phyloP scores from a whole-genome alignment of 1,139 yeast genomes.

The Nakaseomyces delphensis region DNA sequence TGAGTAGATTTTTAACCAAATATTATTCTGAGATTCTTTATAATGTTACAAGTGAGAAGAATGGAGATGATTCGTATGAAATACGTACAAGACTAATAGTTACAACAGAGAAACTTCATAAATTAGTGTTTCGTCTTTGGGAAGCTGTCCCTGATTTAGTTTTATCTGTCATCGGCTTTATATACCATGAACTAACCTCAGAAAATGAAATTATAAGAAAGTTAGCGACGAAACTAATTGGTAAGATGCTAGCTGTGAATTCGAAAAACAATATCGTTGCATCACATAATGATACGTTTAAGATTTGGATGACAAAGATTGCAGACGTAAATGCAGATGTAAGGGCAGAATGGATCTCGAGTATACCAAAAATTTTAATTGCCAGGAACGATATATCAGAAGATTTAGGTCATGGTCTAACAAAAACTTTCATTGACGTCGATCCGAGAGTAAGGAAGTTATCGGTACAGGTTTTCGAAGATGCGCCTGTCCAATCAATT shows the following conservation, averaged over 20 bases:
- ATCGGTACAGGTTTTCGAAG: constrained; percentile 45
- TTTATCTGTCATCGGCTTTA: constrained; percentile 65
- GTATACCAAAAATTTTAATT: constrained; percentile 40
- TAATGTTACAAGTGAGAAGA: constrained; percentile 36
- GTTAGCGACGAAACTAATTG: constrained; percentile 67
- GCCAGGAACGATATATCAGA: constrained; percentile 41
- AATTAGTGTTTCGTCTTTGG: constrained; percentile 64
- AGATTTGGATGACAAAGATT: constrained; percentile 65
- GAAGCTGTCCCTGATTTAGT: constrained; percentile 65
- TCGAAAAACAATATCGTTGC: constrained; percentile 51
- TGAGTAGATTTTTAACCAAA: constrained; percentile 72
- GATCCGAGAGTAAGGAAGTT: constrained; percentile 65
- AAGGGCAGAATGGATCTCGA: constrained; percentile 62
- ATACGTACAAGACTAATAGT: constrained; percentile 31
- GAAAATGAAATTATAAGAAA: constrained; percentile 56
- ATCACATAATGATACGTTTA: constrained; percentile 54
- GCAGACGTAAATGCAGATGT: constrained; percentile 60
- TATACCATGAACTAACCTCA: constrained; percentile 73
- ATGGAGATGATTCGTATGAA: constrained; percentile 20
- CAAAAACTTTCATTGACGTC: constrained; percentile 63
- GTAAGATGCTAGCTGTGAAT: constrained; percentile 48
- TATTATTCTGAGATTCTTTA: constrained; percentile 70
- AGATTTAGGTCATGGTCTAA: constrained; percentile 51
- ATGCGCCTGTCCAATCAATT: constrained; percentile 36
- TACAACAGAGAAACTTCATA: constrained; percentile 52